These are phyloP conservation scores for Mycosphaerella arachidis DNA, from an alignment of 2,329 filamentous ascomycete species.

Conservation along the genomic window DNA sequence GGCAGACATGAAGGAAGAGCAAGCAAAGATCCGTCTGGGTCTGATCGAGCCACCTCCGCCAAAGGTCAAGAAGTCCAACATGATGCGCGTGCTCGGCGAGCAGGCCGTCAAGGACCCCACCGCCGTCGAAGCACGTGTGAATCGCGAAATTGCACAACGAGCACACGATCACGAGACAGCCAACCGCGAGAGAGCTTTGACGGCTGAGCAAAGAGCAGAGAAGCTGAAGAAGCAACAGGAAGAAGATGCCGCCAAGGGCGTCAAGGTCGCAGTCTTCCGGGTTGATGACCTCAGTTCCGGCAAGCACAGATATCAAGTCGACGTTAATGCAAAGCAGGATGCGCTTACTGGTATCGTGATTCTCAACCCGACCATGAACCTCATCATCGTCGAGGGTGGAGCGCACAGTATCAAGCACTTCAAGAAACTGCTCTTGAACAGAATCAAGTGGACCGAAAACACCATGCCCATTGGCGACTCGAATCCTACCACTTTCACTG, in stretches of 20 bases:
- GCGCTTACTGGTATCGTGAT: constrained; percentile 85
- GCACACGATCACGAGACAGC: constrained; percentile 68
- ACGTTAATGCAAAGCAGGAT: constrained; percentile 85
- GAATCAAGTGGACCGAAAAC: constrained; percentile 94
- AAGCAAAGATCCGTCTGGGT: constrained; percentile 90
- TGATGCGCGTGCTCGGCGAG: constrained; percentile 95
- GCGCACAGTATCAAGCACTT: constrained; percentile 76
- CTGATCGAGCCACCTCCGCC: constrained; percentile 85
- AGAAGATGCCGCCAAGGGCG: constrained; percentile 79
- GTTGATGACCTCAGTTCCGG: constrained; percentile 86
- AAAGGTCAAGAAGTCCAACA: constrained; percentile 94
- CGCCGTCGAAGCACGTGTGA: constrained; percentile 90
- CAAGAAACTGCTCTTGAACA: constrained; percentile 87
- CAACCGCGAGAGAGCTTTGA: constrained; percentile 83
- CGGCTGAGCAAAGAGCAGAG: constrained; percentile 78
- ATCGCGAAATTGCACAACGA: constrained; percentile 84
- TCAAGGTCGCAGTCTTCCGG: constrained; percentile 82
- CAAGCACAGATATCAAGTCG: constrained; percentile 86
- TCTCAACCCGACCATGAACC: constrained; percentile 80
- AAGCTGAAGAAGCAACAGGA: constrained; percentile 81
- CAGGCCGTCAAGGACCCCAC: constrained; percentile 93
- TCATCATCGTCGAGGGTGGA: constrained; percentile 90
- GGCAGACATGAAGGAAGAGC: constrained; percentile 90
- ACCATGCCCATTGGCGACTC: constrained; percentile 54
- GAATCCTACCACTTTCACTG: constrained; percentile 30